Percentiles rank a stretch among this genome's conserved stretches.
phyloP scores from a whole-genome alignment of 2,329 filamentous ascomycete species.

The Fusarium gaditjirri region DNA sequence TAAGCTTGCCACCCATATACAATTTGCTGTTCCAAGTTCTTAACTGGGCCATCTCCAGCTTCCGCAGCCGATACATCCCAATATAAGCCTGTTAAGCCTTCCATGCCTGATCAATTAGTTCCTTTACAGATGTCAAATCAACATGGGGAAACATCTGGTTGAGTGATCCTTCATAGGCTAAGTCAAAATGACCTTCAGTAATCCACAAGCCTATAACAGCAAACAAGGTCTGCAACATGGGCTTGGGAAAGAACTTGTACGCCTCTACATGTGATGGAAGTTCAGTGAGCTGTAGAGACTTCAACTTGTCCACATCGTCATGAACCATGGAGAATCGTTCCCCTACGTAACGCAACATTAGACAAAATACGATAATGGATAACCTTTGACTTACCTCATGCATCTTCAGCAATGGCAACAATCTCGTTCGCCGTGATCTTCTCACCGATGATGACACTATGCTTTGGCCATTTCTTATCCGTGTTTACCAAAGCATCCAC shows the following conservation, averaged over 20 bases:
- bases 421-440: not conserved
- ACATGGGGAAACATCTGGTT: rapidly evolving
- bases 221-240: not conserved
- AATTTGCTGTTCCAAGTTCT: rapidly evolving
- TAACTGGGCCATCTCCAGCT: rapidly evolving
- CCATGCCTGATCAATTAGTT: not conserved
- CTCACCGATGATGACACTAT: not conserved
- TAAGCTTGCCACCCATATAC: rapidly evolving
- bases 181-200: not conserved
- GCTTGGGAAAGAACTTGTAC: not conserved
- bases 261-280: not conserved
- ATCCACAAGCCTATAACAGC: not conserved
- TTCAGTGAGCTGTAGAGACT: not conserved
- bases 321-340: not conserved
- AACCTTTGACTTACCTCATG: not conserved
- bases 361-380: rapidly evolving
- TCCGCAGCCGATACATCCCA: rapidly evolving
- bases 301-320: not conserved
- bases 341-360: not conserved
- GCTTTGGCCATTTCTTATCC: not conserved
- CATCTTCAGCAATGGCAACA: not conserved
- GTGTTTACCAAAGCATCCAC: not conserved
- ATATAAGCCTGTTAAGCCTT: not conserved
- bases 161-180: not conserved
- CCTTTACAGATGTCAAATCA: too few species aligned